Evolutionary conservation across 1,139 yeast species (phyloP), one percentile per base, ranked within the genome.

Genomic region (Hyphopichia wangnamkhiaoensis): DNA sequence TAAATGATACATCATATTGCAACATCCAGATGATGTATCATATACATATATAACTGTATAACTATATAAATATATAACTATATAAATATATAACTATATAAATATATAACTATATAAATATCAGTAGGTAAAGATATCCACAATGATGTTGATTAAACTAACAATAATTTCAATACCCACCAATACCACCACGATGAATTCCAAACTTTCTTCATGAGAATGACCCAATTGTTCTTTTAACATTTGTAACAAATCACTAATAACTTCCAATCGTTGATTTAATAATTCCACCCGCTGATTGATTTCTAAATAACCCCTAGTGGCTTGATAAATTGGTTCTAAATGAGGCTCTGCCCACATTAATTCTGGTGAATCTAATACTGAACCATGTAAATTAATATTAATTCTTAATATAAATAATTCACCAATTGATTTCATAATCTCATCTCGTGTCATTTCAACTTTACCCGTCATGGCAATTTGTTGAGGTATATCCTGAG

Each of bases 301-400:
- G 50, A 93, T 91, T 56, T 91, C 98, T 48, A 91, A 66, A 59
- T 93, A 93, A 0, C 97, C 96, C 57, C 98, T 79, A 2, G 95
- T 88, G 0, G 98, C 97, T 60, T 90, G 97, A 61, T 93, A 93
- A 40, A 91, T 90, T 1, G 98, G 98, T 59, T 93, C 98, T 43
- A 93, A 70, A 54, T 91, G 96, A 1, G 98, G 98, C 57, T 93
- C 98, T 0, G 96, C 83, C 98, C 98, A 93, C 96, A 93, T 90
- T 42, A 93, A 78, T 59, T 93, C 98, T 0, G 98, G 98, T 1
- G 96, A 87, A 59, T 93, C 98, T 46, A 93, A 68, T 17, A 93
- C 94, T 2, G 97, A 89, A 1, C 98, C 98, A 64, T 93, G 98
- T 45, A 93, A 70, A 56, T 93, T 93, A 49, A 90, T 88, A 60